Evolutionary conservation across 2,329 filamentous ascomycete species (phyloP).

Genomic region (Neocucurbitaria cava): DNA sequence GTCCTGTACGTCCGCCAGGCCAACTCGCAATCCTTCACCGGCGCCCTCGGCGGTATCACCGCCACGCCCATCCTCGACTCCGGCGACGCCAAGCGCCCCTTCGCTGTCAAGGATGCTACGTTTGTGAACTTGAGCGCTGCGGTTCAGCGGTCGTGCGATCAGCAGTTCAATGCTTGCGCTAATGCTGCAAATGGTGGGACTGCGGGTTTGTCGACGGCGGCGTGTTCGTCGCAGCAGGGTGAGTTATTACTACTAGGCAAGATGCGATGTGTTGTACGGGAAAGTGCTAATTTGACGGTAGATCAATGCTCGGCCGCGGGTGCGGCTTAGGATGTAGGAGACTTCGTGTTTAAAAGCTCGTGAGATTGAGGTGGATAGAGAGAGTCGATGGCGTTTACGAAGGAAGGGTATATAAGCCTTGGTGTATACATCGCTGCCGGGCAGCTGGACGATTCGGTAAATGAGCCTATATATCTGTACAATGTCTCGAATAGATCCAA

Average conservation of each 20-base stretch:
- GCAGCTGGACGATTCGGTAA: conserved; percentile 6
- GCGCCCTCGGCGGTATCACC: conserved; percentile 60
- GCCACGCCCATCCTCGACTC: conserved; percentile 61
- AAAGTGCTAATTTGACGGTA: neutral
- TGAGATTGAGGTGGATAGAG: neutral
- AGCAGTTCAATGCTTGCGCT: conserved; percentile 68
- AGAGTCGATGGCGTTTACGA: neutral
- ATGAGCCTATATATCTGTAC: neutral
- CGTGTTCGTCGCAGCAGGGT: conserved; percentile 64
- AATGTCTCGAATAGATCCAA: neutral
- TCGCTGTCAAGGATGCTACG: conserved; percentile 38
- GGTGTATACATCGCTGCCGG: neutral
- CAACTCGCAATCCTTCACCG: conserved; percentile 49
- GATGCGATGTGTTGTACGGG: neutral
- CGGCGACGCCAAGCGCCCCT: conserved; percentile 56
- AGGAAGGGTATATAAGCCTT: neutral
- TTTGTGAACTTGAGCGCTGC: conserved; percentile 65
- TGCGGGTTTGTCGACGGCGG: conserved; percentile 51
- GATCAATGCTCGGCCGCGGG: conserved; percentile 10
- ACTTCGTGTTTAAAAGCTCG: neutral
- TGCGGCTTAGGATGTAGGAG: neutral
- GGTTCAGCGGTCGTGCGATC: conserved; percentile 66
- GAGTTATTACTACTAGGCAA: neutral
- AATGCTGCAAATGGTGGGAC: conserved; percentile 62
- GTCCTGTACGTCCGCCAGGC: conserved; percentile 29